Conservation (phyloP, 495 filamentous ascomycete genomes). For the Penicillium antarcticum region DNA sequence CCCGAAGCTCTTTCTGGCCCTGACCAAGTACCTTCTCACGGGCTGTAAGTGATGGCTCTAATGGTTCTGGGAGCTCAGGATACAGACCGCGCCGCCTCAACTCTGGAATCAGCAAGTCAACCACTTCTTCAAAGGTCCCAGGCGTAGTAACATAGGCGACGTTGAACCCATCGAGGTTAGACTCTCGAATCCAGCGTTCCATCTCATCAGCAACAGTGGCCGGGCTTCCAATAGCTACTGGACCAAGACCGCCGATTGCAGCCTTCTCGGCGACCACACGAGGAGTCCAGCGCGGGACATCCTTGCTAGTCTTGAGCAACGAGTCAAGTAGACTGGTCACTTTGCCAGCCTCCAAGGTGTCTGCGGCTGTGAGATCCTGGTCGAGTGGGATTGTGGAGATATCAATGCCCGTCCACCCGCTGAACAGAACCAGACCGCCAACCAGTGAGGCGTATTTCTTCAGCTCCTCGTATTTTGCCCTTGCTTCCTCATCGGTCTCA, state of each 20-base stretch:
- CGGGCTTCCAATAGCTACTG: conserved; percentile 51
- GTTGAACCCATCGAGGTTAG: conserved; percentile 63
- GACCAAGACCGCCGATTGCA: conserved; percentile 54
- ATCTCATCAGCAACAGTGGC: conserved; percentile 55
- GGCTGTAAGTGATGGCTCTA: conserved; percentile 47
- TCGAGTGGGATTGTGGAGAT: conserved; percentile 55
- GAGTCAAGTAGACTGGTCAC: conserved; percentile 49
- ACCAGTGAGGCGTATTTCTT: conserved; percentile 50
- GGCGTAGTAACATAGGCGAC: conserved; percentile 53
- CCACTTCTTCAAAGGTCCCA: conserved; percentile 60
- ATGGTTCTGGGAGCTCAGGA: conserved; percentile 23
- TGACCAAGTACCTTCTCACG: conserved; percentile 60
- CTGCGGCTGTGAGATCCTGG: conserved; percentile 50
- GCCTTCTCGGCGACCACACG: conserved; percentile 53
- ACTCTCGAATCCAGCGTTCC: conserved; percentile 56
- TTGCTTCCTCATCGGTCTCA: conserved; percentile 54
- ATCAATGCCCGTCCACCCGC: conserved; percentile 62
- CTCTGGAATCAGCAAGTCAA: conserved; percentile 59
- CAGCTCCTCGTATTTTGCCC: conserved; percentile 48
- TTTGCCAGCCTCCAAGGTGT: conserved; percentile 51
- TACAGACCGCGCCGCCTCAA: conserved; percentile 51
- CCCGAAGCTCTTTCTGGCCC: conserved; percentile 49
- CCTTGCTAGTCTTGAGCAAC: conserved; percentile 48
- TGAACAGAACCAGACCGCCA: conserved; percentile 58
- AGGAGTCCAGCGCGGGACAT: conserved; percentile 51